phyloP scores from a whole-genome alignment of 2,329 filamentous ascomycete species.

The Cladosporium oxysporum region DNA sequence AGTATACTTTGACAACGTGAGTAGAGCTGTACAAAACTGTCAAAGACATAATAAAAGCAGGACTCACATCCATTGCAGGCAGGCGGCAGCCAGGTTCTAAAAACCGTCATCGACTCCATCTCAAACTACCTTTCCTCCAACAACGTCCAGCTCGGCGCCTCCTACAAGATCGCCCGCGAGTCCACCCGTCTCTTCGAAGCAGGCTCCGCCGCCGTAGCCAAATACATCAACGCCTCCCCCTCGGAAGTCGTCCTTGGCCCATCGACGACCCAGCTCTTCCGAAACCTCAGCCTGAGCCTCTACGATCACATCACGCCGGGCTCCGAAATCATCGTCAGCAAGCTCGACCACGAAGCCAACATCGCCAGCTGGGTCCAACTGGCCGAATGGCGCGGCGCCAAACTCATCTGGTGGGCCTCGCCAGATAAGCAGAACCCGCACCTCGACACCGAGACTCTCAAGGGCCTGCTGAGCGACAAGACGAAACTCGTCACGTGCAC shows the following conservation, averaged over 20 bases:
- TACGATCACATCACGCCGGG: conserved; percentile 59
- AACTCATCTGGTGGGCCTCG: conserved; percentile 67
- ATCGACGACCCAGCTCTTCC: conserved; percentile 74
- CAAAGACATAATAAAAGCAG: neutral
- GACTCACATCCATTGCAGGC: conserved; percentile 42
- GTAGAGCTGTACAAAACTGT: conserved; percentile 44
- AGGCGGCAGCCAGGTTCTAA: conserved; percentile 70
- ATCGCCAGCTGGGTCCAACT: conserved; percentile 72
- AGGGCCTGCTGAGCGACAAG: conserved; percentile 59
- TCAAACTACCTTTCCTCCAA: conserved; percentile 64
- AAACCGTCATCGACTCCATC: conserved; percentile 66
- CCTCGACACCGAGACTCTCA: conserved; percentile 59
- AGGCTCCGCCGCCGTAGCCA: conserved; percentile 66
- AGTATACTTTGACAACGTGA: conserved; percentile 69
- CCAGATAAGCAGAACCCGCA: conserved; percentile 55
- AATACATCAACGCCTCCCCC: conserved; percentile 66
- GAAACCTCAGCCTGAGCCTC: conserved; percentile 63
- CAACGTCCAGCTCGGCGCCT: conserved; percentile 76
- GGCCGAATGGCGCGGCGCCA: conserved; percentile 60
- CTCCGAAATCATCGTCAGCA: conserved; percentile 65
- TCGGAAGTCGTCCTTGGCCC: conserved; percentile 72
- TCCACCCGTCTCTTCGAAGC: conserved; percentile 62
- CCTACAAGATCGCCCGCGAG: conserved; percentile 61
- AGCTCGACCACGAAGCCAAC: conserved; percentile 77
- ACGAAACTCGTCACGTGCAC: conserved; percentile 73